Conservation (phyloP, 2,329 filamentous ascomycete genomes). For the Aspergillus sp. region DNA sequence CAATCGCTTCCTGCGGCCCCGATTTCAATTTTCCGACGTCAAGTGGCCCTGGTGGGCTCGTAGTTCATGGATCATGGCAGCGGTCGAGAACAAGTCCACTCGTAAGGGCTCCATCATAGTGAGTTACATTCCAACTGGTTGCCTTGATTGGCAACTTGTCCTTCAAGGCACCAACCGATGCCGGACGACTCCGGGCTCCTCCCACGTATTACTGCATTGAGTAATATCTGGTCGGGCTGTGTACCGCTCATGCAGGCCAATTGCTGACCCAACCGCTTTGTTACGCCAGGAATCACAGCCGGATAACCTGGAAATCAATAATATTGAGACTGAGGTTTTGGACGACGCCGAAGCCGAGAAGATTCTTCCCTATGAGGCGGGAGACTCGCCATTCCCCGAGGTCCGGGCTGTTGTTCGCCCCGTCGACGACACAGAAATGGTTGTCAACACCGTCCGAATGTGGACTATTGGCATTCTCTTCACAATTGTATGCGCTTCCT, state of each 20-base stretch:
- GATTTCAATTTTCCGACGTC: background rate
- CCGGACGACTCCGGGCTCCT: background rate
- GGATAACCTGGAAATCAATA: conserved; percentile 15
- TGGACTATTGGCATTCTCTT: conserved; percentile 45
- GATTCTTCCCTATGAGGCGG: conserved; percentile 41
- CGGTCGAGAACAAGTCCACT: background rate
- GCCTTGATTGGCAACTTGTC: background rate
- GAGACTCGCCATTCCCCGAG: conserved; percentile 45
- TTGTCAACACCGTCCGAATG: conserved; percentile 42
- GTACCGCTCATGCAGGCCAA: background rate
- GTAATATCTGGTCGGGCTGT: conserved; percentile 4
- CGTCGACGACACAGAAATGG: conserved; percentile 36
- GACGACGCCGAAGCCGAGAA: conserved; percentile 38
- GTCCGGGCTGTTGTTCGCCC: conserved; percentile 43
- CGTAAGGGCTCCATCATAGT: conserved; percentile 1
- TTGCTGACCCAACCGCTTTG: background rate
- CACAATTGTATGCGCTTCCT: conserved; percentile 36
- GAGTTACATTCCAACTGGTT: background rate
- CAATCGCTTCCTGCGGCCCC: background rate
- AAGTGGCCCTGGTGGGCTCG: background rate
- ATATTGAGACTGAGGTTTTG: conserved; percentile 30
- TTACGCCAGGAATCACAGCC: conserved; percentile 20
- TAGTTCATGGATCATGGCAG: background rate
- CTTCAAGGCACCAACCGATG: background rate
- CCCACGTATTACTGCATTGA: conserved; percentile 6